Base-by-base conservation (phyloP, 345 rosid species). In the Eucalyptus camaldulensis region DNA sequence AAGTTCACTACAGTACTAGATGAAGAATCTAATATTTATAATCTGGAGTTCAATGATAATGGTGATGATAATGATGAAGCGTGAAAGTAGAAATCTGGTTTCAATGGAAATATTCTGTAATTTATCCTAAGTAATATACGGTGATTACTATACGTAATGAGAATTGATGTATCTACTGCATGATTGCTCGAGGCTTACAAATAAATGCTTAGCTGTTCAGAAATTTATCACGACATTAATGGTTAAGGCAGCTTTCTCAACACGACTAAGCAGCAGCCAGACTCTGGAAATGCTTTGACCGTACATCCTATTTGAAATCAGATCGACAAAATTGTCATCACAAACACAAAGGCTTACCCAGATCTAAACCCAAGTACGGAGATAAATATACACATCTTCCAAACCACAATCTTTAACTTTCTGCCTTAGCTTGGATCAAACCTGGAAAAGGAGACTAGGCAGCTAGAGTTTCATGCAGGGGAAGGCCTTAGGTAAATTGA, bases 401-500 rank as follows among this genome's bases (percentile, higher is more conserved):
- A 8, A 72, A 72, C 45, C 24, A 72, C 44, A 37, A 10, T 37
- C 81, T 72, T 19, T 33, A 72, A 72, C 22, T 19, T 33, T 72
- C 33, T 72, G 25, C 27, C 81, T 69, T 17, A 17, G 80, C 80
- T 69, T 33, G 81, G 81, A 72, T 76, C 56, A 40, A 65, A 37
- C 47, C 43, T 50, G 31, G 4, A 86, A 86, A 24, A 86, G 27
- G 56, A n/a, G 25, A 50, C 37, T 54, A 86, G 43, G 51, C 51
- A 27, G 40, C 51, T 86, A 31, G 44, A 86, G 87, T 62, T 37
- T 60, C 51, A 31, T n/a, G 6, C 58, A 45, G 50, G 76, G 27
- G 43, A 19, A 16, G 37, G 37, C 58, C 31, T 91, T 92, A 94
- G 67, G 93, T 87, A 91, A 93, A 94, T 80, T 96, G 97, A 67